Conservation (phyloP, 202 grass and related monocot species). For the Carex arenaria region DNA sequence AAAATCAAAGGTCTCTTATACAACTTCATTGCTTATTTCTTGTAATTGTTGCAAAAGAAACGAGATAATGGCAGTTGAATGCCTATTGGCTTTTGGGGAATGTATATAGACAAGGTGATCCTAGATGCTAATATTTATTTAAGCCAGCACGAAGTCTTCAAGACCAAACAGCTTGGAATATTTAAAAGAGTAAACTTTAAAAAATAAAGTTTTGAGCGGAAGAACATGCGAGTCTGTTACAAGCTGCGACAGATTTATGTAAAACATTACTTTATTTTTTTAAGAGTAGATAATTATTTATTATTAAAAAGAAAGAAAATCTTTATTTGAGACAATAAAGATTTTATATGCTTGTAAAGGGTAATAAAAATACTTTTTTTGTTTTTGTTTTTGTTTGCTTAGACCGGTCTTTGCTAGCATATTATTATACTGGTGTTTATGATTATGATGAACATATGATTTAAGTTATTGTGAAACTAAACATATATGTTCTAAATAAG, state of each 20-base stretch:
- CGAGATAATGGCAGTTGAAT: not conserved
- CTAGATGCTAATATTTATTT: not conserved
- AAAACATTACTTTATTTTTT: not conserved
- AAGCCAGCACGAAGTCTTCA: not conserved
- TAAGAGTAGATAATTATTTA: too few species aligned
- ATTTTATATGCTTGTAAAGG: not conserved
- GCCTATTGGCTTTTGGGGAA: not conserved
- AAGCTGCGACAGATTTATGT: not conserved
- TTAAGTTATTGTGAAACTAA: too few species aligned
- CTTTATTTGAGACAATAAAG: not conserved
- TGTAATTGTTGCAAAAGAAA: not conserved
- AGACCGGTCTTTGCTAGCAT: not conserved
- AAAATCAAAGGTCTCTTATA: not conserved
- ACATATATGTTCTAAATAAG: not conserved
- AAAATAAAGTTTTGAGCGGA: not conserved
- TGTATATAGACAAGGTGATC: not conserved
- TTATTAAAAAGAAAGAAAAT: not conserved
- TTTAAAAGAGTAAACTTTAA: not conserved
- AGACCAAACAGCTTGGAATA: not conserved
- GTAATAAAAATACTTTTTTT: too few species aligned
- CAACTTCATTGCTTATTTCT: conserved; percentile 18
- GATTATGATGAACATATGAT: too few species aligned
- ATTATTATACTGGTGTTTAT: not conserved
- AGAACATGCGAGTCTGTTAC: not conserved
- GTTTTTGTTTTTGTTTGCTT: too few species aligned